Evolutionary conservation across 768 basidiomycete genomes (phyloP).

Genomic region (Boletellus sp.): DNA sequence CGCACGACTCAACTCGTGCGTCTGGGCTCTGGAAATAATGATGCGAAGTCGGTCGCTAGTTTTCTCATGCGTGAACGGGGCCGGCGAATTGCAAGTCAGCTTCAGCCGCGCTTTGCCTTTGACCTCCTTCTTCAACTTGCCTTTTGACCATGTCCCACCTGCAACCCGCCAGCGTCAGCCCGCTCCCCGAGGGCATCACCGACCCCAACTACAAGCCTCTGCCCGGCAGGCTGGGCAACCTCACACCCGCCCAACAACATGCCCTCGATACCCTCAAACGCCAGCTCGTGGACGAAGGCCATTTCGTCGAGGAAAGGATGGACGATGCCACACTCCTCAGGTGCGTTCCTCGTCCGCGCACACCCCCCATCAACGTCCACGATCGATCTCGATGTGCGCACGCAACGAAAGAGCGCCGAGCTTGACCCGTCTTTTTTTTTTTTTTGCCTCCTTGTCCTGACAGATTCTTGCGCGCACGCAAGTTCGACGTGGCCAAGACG

Average conservation of each 20-base stretch:
- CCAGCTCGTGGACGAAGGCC: slow-evolving; percentile 56
- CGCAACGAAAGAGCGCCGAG: background rate
- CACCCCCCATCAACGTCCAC: background rate
- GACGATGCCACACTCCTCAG: slow-evolving; percentile 68
- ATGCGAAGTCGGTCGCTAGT: slow-evolving; percentile 19
- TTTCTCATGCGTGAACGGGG: background rate
- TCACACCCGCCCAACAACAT: slow-evolving; percentile 57
- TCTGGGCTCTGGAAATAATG: slow-evolving; percentile 33
- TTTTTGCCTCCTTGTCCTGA: too few species aligned
- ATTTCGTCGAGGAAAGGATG: slow-evolving; percentile 62
- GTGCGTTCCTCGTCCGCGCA: slow-evolving; percentile 32
- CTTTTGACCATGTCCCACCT: slow-evolving; percentile 26
- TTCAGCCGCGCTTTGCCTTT: slow-evolving; percentile 4
- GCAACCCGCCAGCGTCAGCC: slow-evolving; percentile 48
- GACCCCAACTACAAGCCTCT: slow-evolving; percentile 62
- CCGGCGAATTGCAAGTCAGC: slow-evolving; percentile 14
- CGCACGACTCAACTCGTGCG: slow-evolving; percentile 33
- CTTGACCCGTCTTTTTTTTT: background rate
- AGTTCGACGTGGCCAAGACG: slow-evolving; percentile 79
- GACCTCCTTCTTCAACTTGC: background rate
- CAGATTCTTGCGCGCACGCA: slow-evolving; percentile 90
- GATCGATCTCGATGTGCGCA: slow-evolving; percentile 15
- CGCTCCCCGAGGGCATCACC: slow-evolving; percentile 55
- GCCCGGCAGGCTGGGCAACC: slow-evolving; percentile 78
- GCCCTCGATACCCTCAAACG: slow-evolving; percentile 66